Evolutionary conservation across 1,284 basidiomycete species (phyloP).

Genomic region (Marasmius tenuissimus): DNA sequence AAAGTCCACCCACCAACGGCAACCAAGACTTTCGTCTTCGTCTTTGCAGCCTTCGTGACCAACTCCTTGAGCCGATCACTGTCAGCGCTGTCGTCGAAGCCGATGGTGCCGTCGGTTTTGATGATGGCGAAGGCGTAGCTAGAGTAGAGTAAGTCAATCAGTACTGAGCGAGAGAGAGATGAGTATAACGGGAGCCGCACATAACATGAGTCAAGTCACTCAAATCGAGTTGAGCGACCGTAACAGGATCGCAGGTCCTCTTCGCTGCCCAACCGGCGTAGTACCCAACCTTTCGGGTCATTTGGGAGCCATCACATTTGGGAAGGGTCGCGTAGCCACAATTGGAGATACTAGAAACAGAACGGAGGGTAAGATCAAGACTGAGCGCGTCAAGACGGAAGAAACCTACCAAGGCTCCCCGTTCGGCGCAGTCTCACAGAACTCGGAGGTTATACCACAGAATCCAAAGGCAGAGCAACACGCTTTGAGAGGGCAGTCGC

Average conservation of each 20-base stretch:
- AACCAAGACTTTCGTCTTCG: constrained; percentile 12
- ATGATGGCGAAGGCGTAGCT: constrained; percentile 6
- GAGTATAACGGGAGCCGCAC: neutral
- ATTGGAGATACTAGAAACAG: constrained; percentile 4
- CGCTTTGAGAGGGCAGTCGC: constrained; percentile 12
- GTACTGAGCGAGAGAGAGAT: too few relatives aligned
- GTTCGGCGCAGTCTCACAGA: constrained; percentile 2
- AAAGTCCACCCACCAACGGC: constrained; percentile 16
- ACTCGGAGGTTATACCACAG: constrained; percentile 16
- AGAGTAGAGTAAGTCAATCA: too few relatives aligned
- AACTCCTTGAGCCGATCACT: constrained; percentile 4
- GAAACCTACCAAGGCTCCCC: neutral
- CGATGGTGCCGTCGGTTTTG: neutral
- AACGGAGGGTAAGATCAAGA: too few relatives aligned
- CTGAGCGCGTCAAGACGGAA: neutral
- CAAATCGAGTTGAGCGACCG: neutral
- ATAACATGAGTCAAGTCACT: neutral
- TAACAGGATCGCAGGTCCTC: neutral
- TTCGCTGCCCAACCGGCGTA: constrained; percentile 9
- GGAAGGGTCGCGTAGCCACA: constrained; percentile 1
- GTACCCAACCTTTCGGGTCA: constrained; percentile 1
- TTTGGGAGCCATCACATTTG: neutral
- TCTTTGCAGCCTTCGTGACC: neutral
- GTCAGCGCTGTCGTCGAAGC: too few relatives aligned
- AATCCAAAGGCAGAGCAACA: constrained; percentile 14